Evolutionary conservation across 305 asterid species (phyloP), one percentile per base, ranked within the genome.

Genomic region (Galium porrigens): DNA sequence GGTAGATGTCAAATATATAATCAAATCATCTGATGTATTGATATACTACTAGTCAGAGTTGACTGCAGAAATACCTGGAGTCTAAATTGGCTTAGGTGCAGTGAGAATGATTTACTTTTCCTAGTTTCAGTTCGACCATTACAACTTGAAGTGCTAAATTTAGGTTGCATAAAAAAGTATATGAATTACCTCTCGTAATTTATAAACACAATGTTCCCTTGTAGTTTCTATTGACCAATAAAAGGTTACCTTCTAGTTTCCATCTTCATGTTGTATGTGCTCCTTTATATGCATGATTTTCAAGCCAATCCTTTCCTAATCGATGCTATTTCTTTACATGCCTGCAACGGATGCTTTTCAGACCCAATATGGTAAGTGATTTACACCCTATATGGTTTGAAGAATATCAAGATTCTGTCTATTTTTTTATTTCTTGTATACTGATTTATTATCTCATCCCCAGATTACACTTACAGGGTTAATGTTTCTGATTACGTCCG

Each of bases 381-480:
- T 57, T 48, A 4, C 10, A 1, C 6, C 30, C 6, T 49, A 49
- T 41, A 29, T 69, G 65, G 58, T 69, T 61, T 49, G 72, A n/a
- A 64, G 20, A 57, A 70, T 55, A 30, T 68, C 36, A 25, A 37
- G 46, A 30, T 58, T 68, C 39, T 56, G 37, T 5, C 18, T 57
- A 44, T 68, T 59, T 41, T 74, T 48, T 11, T 64, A 32, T 51
- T 53, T 17, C 57, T 64, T 61, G 36, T 73, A 42, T 63, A 64
- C 55, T 68, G 29, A 70, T 9, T 52, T 65, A 8, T 33, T 27
- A 51, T 52, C 44, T 49, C 69, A 54, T 61, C 39, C 65, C 27
- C 85, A 90, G 97, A 90, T 90, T 73, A 90, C 97, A 29, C 95
- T 90, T 72, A 85, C 66, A 0, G 97, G 97, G 68, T 80, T 84